A percentile compares a stretch with the other conserved stretches of the same genome.
Conservation (phyloP, 1,284 basidiomycete species). For the Fomitopsis pinicola region DNA sequence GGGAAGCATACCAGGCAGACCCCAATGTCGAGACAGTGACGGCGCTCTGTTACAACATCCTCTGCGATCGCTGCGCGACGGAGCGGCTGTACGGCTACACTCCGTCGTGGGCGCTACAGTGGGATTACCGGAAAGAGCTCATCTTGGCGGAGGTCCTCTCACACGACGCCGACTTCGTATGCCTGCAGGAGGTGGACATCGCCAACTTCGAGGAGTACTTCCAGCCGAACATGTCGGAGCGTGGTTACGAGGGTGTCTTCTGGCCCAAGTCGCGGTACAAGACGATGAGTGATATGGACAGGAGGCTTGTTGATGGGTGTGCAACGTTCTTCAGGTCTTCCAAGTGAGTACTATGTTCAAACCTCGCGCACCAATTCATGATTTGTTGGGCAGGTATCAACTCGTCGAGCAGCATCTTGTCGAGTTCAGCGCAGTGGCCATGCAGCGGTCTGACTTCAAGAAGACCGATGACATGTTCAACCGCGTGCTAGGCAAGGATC, state of each 20-base stretch:
- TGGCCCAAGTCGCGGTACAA: conserved; percentile 94
- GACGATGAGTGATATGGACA: conserved; percentile 89
- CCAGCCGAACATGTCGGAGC: conserved; percentile 67
- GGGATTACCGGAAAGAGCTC: conserved; percentile 92
- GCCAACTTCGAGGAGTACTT: conserved; percentile 96
- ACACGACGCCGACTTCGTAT: conserved; percentile 88
- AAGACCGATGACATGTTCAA: conserved; percentile 99
- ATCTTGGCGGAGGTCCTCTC: conserved; percentile 86
- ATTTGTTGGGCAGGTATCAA: conserved; percentile 59
- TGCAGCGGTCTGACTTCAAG: conserved; percentile 94
- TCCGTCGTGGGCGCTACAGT: conserved; percentile 91
- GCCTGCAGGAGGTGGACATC: conserved; percentile 92
- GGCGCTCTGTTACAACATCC: conserved; percentile 90
- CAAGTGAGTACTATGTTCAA: conserved; percentile 56
- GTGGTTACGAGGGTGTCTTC: conserved; percentile 90
- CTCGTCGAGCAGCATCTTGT: conserved; percentile 94
- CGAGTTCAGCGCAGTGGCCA: conserved; percentile 92
- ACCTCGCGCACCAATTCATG: conserved; percentile 3
- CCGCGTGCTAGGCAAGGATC: conserved; percentile 93
- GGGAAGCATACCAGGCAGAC: conserved; percentile 52
- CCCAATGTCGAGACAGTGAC: conserved; percentile 71
- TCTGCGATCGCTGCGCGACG: conserved; percentile 91
- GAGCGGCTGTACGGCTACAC: conserved; percentile 94
- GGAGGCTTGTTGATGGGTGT: conserved; percentile 91
- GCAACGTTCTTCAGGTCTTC: conserved; percentile 93